phyloP scores from a whole-genome alignment of 2,329 filamentous ascomycete species.

The Arthrobotrys pseudoclavata region DNA sequence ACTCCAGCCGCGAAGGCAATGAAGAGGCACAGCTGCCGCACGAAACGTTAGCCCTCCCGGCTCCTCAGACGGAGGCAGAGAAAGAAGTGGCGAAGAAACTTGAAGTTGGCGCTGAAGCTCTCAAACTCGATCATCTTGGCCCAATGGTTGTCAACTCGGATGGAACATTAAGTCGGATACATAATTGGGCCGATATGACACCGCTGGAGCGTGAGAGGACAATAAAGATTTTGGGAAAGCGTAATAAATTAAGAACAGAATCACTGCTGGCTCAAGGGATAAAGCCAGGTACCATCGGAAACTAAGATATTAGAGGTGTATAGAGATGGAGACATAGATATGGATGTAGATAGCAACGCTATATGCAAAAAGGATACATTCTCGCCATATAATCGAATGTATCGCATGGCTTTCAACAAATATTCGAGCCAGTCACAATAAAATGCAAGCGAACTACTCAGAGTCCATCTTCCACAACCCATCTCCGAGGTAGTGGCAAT shows the following conservation, averaged over 20 bases:
- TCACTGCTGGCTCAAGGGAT: conserved; percentile 39
- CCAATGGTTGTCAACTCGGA: conserved; percentile 81
- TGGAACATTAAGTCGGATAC: conserved; percentile 78
- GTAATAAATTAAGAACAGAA: conserved; percentile 76
- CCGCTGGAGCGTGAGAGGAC: conserved; percentile 77
- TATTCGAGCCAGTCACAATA: conserved; percentile 61
- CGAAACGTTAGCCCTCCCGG: conserved; percentile 35
- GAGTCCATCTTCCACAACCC: conserved; percentile 84
- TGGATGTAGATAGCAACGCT: neutral
- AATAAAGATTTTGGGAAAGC: conserved; percentile 75
- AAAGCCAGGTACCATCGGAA: conserved; percentile 22
- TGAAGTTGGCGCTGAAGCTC: conserved; percentile 38
- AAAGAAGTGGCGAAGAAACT: conserved; percentile 37
- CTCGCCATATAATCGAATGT: neutral
- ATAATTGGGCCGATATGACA: conserved; percentile 80
- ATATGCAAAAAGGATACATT: neutral
- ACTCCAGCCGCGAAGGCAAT: neutral
- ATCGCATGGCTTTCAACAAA: neutral
- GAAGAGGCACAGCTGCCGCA: conserved; percentile 21
- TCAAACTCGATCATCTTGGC: conserved; percentile 76
- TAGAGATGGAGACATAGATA: neutral
- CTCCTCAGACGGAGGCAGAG: conserved; percentile 33
- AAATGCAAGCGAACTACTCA: conserved; percentile 65
- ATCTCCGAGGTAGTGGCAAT: conserved; percentile 93
- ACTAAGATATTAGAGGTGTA: neutral